phyloP scores from a whole-genome alignment of 495 filamentous ascomycete species.

The Neurospora tetraspora region DNA sequence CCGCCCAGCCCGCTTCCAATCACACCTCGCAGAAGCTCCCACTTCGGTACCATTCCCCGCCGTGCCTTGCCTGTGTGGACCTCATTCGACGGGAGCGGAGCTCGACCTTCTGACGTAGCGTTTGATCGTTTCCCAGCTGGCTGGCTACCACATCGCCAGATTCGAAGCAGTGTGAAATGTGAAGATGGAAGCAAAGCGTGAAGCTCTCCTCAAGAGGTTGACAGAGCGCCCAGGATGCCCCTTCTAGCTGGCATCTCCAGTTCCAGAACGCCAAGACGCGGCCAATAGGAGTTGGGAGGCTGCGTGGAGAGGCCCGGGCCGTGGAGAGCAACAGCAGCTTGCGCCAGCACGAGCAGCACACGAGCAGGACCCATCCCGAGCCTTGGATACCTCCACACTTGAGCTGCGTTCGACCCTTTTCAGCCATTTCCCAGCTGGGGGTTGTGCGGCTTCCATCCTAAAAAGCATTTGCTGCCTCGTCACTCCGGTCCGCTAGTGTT shows the following conservation, averaged over 20 bases:
- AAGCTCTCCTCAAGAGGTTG: not conserved
- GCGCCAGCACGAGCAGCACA: not conserved
- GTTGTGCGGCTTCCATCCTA: not conserved
- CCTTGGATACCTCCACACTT: not conserved
- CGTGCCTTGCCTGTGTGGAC: not conserved
- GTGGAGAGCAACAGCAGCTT: not conserved
- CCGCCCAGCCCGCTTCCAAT: not conserved
- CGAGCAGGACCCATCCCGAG: not conserved
- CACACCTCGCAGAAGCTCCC: not conserved
- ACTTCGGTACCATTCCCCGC: not conserved
- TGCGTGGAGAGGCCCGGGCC: not conserved
- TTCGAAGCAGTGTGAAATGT: not conserved
- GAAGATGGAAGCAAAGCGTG: not conserved
- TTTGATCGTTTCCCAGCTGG: not conserved
- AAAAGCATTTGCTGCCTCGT: not conserved
- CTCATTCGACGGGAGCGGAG: not conserved
- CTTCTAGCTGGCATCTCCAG: not conserved
- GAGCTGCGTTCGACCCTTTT: not conserved
- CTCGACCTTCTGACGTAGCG: constrained; percentile 5
- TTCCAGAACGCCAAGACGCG: not conserved
- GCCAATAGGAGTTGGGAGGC: not conserved
- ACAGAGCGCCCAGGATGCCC: not conserved
- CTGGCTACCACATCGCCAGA: not conserved
- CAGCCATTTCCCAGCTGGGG: not conserved
- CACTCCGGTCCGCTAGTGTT: not conserved